Base-by-base conservation (phyloP, 495 filamentous ascomycete species). In the Saxophila tyrrhenica region DNA sequence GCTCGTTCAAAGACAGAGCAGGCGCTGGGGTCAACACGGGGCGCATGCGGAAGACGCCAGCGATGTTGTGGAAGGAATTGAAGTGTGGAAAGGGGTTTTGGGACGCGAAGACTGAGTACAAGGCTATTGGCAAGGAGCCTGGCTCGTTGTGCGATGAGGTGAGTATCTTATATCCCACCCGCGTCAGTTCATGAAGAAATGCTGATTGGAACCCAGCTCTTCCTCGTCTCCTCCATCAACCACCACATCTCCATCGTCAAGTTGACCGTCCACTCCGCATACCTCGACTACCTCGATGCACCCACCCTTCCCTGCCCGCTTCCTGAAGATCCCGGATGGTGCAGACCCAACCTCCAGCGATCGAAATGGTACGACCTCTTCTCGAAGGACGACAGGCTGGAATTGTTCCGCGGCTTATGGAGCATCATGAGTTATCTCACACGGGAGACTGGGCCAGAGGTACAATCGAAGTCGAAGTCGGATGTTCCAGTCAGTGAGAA, bases 291-390 rank as follows among this genome's bases (percentile, higher is more conserved):
- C 44, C 64, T 85, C 25, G 73, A 70, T 32, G 56, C 63, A 19
- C 62, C 61, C 44, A 46, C 35, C 21, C 32, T 64, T 8, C 62
- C 64, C 10, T 48, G 58, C 20, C 39, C 50, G 20, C 13, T 42
- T 22, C 65, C 57, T 7, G 29, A 13, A 5, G 55, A 62, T 29
- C 15, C 17, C 9, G 49, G 42, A 10, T 61, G 57, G 62, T 56
- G 52, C 41, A 39, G 53, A 43, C 62, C 60, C 17, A 48, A 79
- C 58, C 70, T 90, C 32, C 76, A 80, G 63, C 76, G 88, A 44
- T 87, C 81, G 39, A 72, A 67, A 51, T 95, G 89, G 89, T 88
- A 77, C 62, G 84, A 95, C 62, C 66, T 95, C 19, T 81, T 92
- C 51, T 63, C 80, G 53, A 64, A 67, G 2, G 75, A 82, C 29